A percentile compares a stretch with the other conserved stretches of the same genome.
phyloP scores from a whole-genome alignment of 2,329 filamentous ascomycete genomes.

The Colletotrichum camelliae region DNA sequence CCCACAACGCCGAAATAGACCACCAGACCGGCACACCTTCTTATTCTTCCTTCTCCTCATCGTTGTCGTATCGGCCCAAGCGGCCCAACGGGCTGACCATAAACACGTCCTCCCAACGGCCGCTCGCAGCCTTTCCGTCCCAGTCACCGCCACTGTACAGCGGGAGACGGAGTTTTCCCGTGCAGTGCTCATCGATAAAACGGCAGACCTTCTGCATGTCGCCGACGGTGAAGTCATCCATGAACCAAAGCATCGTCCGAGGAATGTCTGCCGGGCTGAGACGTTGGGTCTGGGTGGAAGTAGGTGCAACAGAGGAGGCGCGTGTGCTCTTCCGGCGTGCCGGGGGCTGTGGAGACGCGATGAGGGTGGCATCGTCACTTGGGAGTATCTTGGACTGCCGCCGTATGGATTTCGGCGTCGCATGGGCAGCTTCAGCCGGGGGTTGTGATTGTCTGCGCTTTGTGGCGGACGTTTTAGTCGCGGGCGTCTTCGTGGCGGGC shows the following conservation, averaged over 20 bases:
- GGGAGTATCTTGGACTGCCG: background rate
- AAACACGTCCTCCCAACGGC: slow-evolving; percentile 17
- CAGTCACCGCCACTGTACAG: slow-evolving; percentile 18
- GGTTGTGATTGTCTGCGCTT: background rate
- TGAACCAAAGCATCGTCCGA: slow-evolving; percentile 20
- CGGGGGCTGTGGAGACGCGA: background rate
- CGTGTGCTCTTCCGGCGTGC: background rate
- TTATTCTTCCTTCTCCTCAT: slow-evolving; percentile 11
- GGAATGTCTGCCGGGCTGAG: slow-evolving; percentile 14
- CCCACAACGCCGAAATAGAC: background rate
- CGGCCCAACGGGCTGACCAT: slow-evolving; percentile 17
- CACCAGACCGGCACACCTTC: background rate
- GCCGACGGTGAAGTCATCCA: slow-evolving; percentile 19
- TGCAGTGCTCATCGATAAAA: slow-evolving; percentile 18
- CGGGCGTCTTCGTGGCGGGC: background rate
- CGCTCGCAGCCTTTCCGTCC: slow-evolving; percentile 16
- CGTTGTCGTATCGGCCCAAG: slow-evolving; percentile 5
- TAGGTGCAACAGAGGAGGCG: background rate
- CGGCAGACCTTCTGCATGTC: slow-evolving; percentile 21
- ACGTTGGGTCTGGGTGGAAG: background rate
- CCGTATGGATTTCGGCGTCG: background rate
- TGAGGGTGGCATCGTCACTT: background rate
- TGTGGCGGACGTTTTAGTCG: background rate
- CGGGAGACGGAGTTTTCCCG: slow-evolving; percentile 14
- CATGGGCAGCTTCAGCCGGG: background rate